phyloP scores from a whole-genome alignment of 2,329 filamentous ascomycete genomes.

The Pestalotiopsis sp. region DNA sequence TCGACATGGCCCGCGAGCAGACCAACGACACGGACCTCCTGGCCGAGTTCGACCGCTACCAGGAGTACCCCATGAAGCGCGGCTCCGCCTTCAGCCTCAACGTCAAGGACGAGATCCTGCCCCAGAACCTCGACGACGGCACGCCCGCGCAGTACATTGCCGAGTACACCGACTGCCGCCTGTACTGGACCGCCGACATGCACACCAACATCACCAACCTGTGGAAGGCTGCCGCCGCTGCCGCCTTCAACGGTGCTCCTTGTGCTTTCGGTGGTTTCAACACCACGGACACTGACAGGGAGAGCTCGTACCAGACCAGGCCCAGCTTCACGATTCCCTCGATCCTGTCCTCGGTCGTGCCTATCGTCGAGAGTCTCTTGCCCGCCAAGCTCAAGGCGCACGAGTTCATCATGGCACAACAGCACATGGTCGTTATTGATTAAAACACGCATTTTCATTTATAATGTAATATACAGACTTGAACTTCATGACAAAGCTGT shows the following conservation, averaged over 20 bases:
- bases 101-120: constrained; percentile 40
- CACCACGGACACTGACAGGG: constrained; percentile 10
- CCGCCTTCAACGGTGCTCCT: constrained; percentile 41
- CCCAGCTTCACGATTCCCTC: background rate
- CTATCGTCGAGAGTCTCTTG: background rate
- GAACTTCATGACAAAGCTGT: background rate
- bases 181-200: constrained; percentile 54
- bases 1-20: constrained; percentile 22
- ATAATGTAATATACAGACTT: constrained; percentile 6
- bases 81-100: constrained; percentile 36
- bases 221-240: constrained; percentile 46
- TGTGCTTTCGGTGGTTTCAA: constrained; percentile 39
- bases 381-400: background rate
- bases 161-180: constrained; percentile 50
- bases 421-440: constrained; percentile 29
- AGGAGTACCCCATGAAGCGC: constrained; percentile 32
- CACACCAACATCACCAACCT: constrained; percentile 44
- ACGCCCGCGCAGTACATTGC: constrained; percentile 49
- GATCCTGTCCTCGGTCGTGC: background rate
- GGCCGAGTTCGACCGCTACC: constrained; percentile 33
- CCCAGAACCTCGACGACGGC: constrained; percentile 37
- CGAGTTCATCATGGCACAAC: constrained; percentile 1
- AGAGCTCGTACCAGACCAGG: constrained; percentile 14
- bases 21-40: constrained; percentile 30
- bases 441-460: constrained; percentile 13